Conservation (phyloP, 1,139 yeast species). For the Chernovozyma aurita region DNA sequence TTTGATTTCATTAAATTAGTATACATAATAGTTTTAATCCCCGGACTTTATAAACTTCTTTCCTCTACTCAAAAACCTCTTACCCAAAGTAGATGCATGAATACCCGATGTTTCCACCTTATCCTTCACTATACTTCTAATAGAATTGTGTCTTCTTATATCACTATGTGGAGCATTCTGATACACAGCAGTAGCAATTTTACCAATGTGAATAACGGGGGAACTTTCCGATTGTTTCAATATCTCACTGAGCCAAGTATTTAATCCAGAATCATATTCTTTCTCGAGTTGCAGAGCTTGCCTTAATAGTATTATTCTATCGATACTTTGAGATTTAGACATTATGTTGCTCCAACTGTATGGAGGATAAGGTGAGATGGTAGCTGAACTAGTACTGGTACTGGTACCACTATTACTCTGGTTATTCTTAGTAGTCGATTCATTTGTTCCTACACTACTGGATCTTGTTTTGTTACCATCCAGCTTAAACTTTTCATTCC, state of each 20-base stretch:
- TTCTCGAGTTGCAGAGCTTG: constrained; percentile 40
- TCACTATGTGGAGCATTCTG: constrained; percentile 45
- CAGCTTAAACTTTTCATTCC: background rate
- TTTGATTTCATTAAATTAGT: too few species aligned
- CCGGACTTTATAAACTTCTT: constrained; percentile 19
- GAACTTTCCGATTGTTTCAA: constrained; percentile 31
- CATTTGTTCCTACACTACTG: constrained; percentile 1
- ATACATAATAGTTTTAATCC: background rate
- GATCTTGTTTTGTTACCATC: background rate
- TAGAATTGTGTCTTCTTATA: constrained; percentile 38
- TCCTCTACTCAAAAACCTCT: constrained; percentile 38
- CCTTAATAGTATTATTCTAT: constrained; percentile 36
- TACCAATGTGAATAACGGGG: constrained; percentile 40
- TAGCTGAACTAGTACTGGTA: background rate
- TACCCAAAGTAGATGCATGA: constrained; percentile 41
- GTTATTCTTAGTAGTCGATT: background rate
- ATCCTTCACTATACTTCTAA: constrained; percentile 42
- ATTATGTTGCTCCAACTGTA: constrained; percentile 45
- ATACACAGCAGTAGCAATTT: constrained; percentile 43
- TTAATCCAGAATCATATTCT: constrained; percentile 42
- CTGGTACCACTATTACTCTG: background rate
- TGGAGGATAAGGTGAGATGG: constrained; percentile 25
- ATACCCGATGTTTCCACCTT: constrained; percentile 40
- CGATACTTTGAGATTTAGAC: constrained; percentile 38
- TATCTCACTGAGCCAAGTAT: constrained; percentile 42